Conservation (phyloP, 768 basidiomycete genomes). For the Amanita pseudoporphyria region DNA sequence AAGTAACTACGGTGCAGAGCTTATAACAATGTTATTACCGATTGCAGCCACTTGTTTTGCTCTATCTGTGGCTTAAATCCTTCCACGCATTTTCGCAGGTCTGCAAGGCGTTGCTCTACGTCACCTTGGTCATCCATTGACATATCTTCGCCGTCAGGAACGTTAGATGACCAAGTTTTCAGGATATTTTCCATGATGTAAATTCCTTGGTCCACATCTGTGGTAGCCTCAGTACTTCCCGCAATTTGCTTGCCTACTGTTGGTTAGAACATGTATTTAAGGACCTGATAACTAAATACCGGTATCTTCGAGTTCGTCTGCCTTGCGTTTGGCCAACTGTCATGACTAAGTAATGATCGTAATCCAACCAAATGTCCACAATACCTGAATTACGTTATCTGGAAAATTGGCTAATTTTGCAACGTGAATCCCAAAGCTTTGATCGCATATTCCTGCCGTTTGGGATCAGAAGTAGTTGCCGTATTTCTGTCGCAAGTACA, state of each 20-base stretch:
- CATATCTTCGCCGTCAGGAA: slow-evolving; percentile 33
- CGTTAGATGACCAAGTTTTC: slow-evolving; percentile 40
- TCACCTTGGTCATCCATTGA: slow-evolving; percentile 28
- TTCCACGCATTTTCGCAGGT: slow-evolving; percentile 53
- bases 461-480: neutral
- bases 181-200: slow-evolving; percentile 75
- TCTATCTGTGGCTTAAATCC: slow-evolving; percentile 63
- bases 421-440: slow-evolving; percentile 98
- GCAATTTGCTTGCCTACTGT: slow-evolving; percentile 11
- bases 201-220: slow-evolving; percentile 71
- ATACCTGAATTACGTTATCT: slow-evolving; percentile 80
- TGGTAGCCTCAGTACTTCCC: slow-evolving; percentile 34
- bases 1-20: neutral
- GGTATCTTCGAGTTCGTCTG: slow-evolving; percentile 87
- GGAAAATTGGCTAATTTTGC: slow-evolving; percentile 98
- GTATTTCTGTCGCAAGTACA: slow-evolving; percentile 11
- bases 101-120: slow-evolving; percentile 35
- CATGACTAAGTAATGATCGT: neutral
- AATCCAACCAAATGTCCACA: neutral
- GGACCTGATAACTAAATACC: slow-evolving; percentile 21
- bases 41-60: slow-evolving; percentile 68
- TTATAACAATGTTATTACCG: slow-evolving; percentile 36
- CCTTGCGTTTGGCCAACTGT: slow-evolving; percentile 85
- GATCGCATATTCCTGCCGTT: slow-evolving; percentile 74
- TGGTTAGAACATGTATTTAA: neutral